Conservation (phyloP, 176 grass and related monocot species). For the Oryza meyeriana region DNA sequence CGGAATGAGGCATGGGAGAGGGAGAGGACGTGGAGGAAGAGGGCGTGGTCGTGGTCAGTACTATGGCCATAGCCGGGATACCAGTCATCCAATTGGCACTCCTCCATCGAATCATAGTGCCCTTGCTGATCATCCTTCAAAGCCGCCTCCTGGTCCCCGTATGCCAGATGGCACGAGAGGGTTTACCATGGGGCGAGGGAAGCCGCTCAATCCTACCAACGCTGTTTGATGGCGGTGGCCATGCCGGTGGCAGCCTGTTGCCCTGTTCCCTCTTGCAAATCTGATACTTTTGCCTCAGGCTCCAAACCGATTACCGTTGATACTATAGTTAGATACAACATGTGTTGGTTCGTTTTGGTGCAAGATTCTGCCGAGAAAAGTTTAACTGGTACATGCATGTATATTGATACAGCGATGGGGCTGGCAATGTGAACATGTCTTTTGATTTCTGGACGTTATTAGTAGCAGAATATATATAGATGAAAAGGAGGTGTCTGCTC, state of each 20-base stretch:
- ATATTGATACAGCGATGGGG: constrained; percentile 8
- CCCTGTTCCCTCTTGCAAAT: not conserved
- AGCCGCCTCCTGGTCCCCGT: constrained; percentile 83
- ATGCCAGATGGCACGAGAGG: constrained; percentile 97
- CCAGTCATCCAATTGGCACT: constrained; percentile 39
- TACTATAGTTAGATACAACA: constrained; percentile 15
- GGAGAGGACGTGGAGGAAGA: constrained; percentile 50
- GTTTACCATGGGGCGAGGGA: constrained; percentile 86
- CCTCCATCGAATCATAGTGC: constrained; percentile 41
- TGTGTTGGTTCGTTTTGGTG: constrained; percentile 39
- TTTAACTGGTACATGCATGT: constrained; percentile 40
- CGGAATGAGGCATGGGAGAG: constrained; percentile 45
- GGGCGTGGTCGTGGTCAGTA: constrained; percentile 48
- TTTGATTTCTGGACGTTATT: constrained; percentile 5
- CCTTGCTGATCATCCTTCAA: constrained; percentile 49
- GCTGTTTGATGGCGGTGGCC: not conserved
- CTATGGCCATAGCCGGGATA: constrained; percentile 32
- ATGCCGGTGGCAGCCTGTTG: not conserved
- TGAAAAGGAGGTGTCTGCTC: not conserved
- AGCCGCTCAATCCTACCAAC: constrained; percentile 37
- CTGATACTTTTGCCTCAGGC: not conserved
- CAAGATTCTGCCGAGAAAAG: not conserved
- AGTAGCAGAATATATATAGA: constrained; percentile 6
- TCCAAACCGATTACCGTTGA: constrained; percentile 2
- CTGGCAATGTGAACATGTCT: constrained; percentile 27